Base-by-base conservation (phyloP, 2,329 filamentous ascomycete species). In the Aureobasidium mangrovei region DNA sequence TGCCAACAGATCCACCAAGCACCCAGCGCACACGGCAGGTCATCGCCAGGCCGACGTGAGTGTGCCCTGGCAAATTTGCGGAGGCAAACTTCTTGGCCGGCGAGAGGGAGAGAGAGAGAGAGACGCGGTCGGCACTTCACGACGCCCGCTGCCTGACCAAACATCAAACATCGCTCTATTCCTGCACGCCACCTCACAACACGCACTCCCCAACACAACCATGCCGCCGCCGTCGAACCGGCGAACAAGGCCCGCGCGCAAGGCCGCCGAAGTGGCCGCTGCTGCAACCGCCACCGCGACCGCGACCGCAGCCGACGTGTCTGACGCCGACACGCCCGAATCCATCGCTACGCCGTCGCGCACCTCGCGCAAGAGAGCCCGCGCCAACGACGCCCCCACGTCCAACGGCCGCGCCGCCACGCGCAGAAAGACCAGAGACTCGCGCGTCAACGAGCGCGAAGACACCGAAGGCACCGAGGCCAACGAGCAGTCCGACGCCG, bases 261-360 rank as follows among this genome's bases (percentile, higher is more conserved):
- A 57, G 32, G 45, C 55, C 12, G 53, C 53, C 40, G 57, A 58
- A 48, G 43, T 53, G 49, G 49, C 49, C 32, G 49, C 49, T 7
- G 52, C 52, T 39, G 43, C 52, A 24, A 47, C 41, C 7, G 49
- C 49, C n/a, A 45, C 41, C 38, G 43, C 52, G 24, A 47, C 41
- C 7, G 49, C 49, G 9, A 45, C 41, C 12, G 53, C 56, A 36
- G 60, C 61, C 35, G 60, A 68, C 53, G 61, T 62, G 24, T 70
- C 68, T 29, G 73, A 76, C 59, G 62, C 60, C 31, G 67, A 69
- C 38, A 74, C 72, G 24, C 72, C 72, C 56, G 74, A 76, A 58
- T 69, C 72, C 29, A 72, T 74, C 61, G 67, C 71, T 59, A 77
- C 74, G 27, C 74, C 74, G 46, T 71, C 73, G 47, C 69, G 74